Evolutionary conservation across 768 basidiomycete genomes (phyloP), one percentile per base, ranked within the genome.

Genomic region (Mycena galericulata): DNA sequence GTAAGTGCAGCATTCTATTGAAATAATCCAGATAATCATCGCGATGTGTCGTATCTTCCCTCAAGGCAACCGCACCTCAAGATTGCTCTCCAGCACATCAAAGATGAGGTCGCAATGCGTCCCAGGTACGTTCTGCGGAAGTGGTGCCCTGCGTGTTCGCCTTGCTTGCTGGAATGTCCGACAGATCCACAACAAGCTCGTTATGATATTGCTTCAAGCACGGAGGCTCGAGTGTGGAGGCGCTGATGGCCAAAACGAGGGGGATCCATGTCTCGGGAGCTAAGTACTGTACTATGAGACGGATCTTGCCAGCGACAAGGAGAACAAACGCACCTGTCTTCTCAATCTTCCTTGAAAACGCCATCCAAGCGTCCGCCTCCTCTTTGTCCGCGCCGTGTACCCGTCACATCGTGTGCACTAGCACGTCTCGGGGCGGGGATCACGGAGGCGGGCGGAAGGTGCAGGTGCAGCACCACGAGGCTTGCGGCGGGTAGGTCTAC

Each of bases 51-150:
- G 30, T 4, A 11, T n/a, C n/a, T n/a, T n/a, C n/a, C n/a, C n/a
- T n/a, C 29, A 10, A 18, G 27, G 17, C n/a, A n/a, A 74, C 86
- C 34, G 47, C 62, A 95, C 95, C 87, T 98, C 97, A 3, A 99
- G 83, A 73, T 93, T 94, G 65, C 85, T 92, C 78, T 97, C 96
- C 15, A 97, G 75, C 18, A 98, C 78, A 75, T 98, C 96, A 76
- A 94, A 97, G 6, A 96, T 89, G 36, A 96, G 87, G 53, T 95
- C 93, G 97, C 98, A 99, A 78, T 99, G 98, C 0, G 86, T 82
- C 0, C 97, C 98, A 17, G 89, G 83, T 2, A 97, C 85, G 74
- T 89, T 93, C 79, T 98, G 96, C 67, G 99, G 79, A 60, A 98
- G 92, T 2, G 97, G 96, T 2, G 90, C 94, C 97, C 12, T 89